Conservation (phyloP, 2,329 filamentous ascomycete genomes). For the Ophiostoma quercus region DNA sequence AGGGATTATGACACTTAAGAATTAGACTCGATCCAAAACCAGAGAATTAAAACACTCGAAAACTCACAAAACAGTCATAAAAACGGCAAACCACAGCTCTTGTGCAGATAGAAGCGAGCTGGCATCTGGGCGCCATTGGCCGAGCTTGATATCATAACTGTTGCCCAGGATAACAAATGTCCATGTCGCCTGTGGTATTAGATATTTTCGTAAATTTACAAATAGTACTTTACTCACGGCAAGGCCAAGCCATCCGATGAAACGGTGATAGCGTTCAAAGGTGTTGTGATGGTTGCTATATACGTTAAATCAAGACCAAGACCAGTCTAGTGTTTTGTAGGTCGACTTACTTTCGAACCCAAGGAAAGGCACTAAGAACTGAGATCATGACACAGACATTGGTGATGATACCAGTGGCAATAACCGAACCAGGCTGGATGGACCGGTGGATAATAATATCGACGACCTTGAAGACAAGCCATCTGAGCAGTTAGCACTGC, state of each 20-base stretch:
- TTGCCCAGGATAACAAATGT: not conserved
- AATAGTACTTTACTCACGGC: not conserved
- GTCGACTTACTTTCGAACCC: not conserved
- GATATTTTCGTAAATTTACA: not conserved
- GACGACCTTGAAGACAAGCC: not conserved
- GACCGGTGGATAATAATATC: not conserved
- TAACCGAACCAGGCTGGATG: not conserved
- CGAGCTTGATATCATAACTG: conserved; percentile 1
- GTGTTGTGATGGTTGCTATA: not conserved
- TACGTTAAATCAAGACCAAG: not conserved
- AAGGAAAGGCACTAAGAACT: not conserved
- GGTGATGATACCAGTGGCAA: not conserved
- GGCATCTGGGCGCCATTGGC: not conserved
- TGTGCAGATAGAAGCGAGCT: not conserved
- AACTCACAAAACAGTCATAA: not conserved
- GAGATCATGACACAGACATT: not conserved
- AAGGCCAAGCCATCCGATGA: not conserved
- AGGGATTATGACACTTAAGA: not conserved
- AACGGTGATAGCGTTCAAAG: conserved; percentile 3
- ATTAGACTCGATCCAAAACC: not conserved
- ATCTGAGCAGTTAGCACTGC: not conserved
- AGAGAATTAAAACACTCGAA: not conserved
- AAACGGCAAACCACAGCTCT: not conserved
- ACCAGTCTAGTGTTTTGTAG: no score
- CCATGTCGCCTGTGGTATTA: not conserved